Evolutionary conservation across 2,329 filamentous ascomycete genomes (phyloP).

Genomic region (Diaporthe citriasiana): DNA sequence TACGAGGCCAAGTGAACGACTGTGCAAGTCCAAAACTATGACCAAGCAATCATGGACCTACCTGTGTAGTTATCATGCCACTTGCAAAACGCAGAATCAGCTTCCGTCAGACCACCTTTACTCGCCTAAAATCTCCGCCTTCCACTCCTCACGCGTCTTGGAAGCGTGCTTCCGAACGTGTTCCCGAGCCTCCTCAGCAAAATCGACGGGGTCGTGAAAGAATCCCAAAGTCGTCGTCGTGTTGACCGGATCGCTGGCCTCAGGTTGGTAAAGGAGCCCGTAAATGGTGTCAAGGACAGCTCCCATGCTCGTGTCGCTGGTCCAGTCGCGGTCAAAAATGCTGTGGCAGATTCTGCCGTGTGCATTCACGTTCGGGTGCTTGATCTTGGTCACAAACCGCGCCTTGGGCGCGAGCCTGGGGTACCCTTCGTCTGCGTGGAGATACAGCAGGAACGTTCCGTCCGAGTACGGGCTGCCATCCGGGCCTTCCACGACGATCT

Average conservation of each 20-base stretch:
- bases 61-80: not conserved
- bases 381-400: slow-evolving; percentile 83
- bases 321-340: slow-evolving; percentile 45
- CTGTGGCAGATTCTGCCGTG: slow-evolving; percentile 77
- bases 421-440: slow-evolving; percentile 83
- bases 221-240: slow-evolving; percentile 14
- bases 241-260: slow-evolving; percentile 42
- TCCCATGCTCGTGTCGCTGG: slow-evolving; percentile 44
- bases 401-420: slow-evolving; percentile 85
- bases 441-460: slow-evolving; percentile 80
- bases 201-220: slow-evolving; percentile 8
- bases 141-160: slow-evolving; percentile 19
- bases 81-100: not conserved
- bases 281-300: slow-evolving; percentile 43
- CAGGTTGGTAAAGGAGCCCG: slow-evolving; percentile 42
- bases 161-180: slow-evolving; percentile 23
- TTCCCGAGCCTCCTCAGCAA: slow-evolving; percentile 3
- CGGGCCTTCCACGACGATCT: slow-evolving; percentile 54
- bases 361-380: slow-evolving; percentile 84
- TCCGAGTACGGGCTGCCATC: slow-evolving; percentile 56
- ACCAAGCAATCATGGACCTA: not conserved
- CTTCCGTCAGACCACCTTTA: not conserved
- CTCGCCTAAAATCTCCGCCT: slow-evolving; percentile 8
- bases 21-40: not conserved
- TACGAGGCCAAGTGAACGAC: too few species aligned